Evolutionary conservation across 306 rosid species (phyloP), one percentile per base, ranked within the genome.

Genomic region (Gastrolobium villosum): DNA sequence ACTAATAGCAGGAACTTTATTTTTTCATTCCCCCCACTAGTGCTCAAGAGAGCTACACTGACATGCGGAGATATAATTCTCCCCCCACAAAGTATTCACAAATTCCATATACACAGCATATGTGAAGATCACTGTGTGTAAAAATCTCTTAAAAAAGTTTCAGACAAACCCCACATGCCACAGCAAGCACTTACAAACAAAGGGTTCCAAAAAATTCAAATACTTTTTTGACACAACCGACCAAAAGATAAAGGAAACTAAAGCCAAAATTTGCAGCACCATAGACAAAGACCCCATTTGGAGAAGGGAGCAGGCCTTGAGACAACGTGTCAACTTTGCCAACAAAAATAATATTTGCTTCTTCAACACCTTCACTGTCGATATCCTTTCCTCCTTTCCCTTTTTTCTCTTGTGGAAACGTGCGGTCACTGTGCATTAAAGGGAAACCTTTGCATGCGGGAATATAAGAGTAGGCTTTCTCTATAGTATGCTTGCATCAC

Each of bases 391-490:
- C 50, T 10, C 26, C 54, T 40, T 70, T 83, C 32, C 55, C 82
- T 54, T 69, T 79, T 76, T 9, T 72, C 65, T 28, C 74, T 14
- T 87, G 85, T 82, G 90, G 85, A 85, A 89, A 84, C 87, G 96
- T 93, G 96, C 94, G 86, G 15, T 0, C 80, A 83, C 90, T 89
- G 90, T 69, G 55, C 90, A 87, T 72, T 79, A 87, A 83, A 89
- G 85, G 71, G 78, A 90, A 85, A 74, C 80, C 63, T 63, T 71
- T 82, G 97, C 98, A 94, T 90, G 98, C 97, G 97, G 93, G 97
- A 91, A 87, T 91, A 88, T 85, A 82, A 83, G 80, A 77, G 79
- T 65, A 65, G 64, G 73, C 34, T 48, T 81, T 48, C 76, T 83
- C 79, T 34, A 82, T 84, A 79, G 72, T 84, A 76, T 89, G 92